A percentile compares a stretch with the other conserved stretches of the same genome.
phyloP scores from a whole-genome alignment of 2,329 filamentous ascomycete genomes.

The Neophaeococcomyces aloes region DNA sequence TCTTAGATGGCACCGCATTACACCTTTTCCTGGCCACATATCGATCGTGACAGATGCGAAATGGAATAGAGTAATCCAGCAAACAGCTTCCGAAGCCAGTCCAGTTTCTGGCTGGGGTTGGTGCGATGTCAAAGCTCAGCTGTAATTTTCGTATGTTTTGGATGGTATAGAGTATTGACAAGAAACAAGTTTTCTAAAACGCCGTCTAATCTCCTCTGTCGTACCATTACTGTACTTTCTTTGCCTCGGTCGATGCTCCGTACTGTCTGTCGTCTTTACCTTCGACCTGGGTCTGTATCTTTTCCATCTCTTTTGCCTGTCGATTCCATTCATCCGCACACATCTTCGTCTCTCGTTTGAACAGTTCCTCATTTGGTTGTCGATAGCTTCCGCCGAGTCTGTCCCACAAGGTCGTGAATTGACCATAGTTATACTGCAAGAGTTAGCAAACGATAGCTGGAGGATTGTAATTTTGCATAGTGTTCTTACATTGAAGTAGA shows the following conservation, averaged over 20 bases:
- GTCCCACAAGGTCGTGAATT: conserved; percentile 90
- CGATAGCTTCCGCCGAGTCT: conserved; percentile 77
- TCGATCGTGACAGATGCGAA: too few species aligned
- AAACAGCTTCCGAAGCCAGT: too few species aligned
- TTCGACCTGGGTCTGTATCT: conserved; percentile 63
- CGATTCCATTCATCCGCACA: conserved; percentile 66
- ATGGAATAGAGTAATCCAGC: too few species aligned
- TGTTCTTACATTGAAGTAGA: conserved; percentile 28
- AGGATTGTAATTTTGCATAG: too few species aligned
- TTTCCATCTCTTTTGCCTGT: conserved; percentile 66
- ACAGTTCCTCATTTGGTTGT: conserved; percentile 74
- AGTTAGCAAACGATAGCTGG: conserved; percentile 2
- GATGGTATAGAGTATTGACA: too few species aligned
- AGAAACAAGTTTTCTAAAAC: too few species aligned
- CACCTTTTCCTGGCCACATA: too few species aligned
- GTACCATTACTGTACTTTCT: conserved; percentile 13
- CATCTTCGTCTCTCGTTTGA: conserved; percentile 78
- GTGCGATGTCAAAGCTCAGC: too few species aligned
- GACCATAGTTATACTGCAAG: conserved; percentile 71
- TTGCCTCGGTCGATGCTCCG: conserved; percentile 11
- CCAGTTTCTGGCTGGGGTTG: too few species aligned
- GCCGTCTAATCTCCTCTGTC: not conserved
- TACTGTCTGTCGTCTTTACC: conserved; percentile 42
- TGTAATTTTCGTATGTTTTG: too few species aligned
- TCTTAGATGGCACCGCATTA: too few species aligned